Percentiles rank a stretch among this genome's conserved stretches.
These are phyloP conservation scores for Saccharata proteae DNA, from an alignment of 2,329 filamentous ascomycete genomes.

Conservation along the genomic window DNA sequence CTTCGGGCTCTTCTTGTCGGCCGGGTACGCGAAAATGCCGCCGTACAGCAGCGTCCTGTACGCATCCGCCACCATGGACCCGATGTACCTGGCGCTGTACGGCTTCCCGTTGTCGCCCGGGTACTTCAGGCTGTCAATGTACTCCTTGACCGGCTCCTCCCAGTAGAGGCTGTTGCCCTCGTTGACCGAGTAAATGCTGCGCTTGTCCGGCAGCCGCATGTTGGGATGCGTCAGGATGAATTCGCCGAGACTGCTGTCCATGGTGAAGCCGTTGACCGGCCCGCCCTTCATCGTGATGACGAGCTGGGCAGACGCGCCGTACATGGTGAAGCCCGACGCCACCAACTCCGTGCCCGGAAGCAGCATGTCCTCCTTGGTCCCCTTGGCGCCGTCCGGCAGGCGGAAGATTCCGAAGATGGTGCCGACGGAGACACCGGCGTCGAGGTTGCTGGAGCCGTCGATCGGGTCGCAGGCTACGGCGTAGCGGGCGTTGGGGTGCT, in stretches of 20 bases:
- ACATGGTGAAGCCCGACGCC: constrained; percentile 99
- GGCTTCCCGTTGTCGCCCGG: constrained; percentile 67
- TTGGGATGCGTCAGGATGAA: constrained; percentile 96
- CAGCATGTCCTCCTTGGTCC: constrained; percentile 74
- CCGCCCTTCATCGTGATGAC: constrained; percentile 95
- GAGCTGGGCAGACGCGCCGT: constrained; percentile 89
- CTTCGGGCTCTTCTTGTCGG: constrained; percentile 97
- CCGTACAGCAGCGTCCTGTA: constrained; percentile 93
- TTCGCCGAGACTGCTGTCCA: constrained; percentile 92
- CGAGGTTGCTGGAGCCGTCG: constrained; percentile 92
- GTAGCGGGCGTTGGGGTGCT: constrained; percentile 65
- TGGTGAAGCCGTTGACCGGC: constrained; percentile 90
- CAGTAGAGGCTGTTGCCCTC: constrained; percentile 98
- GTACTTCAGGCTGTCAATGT: constrained; percentile 81
- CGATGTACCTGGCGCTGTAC: constrained; percentile 91
- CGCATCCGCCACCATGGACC: constrained; percentile 95
- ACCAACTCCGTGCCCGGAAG: constrained; percentile 83
- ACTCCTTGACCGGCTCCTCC: constrained; percentile 75
- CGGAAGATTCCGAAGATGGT: constrained; percentile 96
- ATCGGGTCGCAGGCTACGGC: constrained; percentile 96
- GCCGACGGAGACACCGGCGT: constrained; percentile 93
- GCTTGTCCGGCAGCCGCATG: constrained; percentile 72
- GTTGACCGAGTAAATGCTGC: constrained; percentile 94
- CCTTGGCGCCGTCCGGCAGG: constrained; percentile 62
- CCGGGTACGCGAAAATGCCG: constrained; percentile 93